Evolutionary conservation across 2,329 filamentous ascomycete species (phyloP).

Genomic region (Arthroderma sp.): DNA sequence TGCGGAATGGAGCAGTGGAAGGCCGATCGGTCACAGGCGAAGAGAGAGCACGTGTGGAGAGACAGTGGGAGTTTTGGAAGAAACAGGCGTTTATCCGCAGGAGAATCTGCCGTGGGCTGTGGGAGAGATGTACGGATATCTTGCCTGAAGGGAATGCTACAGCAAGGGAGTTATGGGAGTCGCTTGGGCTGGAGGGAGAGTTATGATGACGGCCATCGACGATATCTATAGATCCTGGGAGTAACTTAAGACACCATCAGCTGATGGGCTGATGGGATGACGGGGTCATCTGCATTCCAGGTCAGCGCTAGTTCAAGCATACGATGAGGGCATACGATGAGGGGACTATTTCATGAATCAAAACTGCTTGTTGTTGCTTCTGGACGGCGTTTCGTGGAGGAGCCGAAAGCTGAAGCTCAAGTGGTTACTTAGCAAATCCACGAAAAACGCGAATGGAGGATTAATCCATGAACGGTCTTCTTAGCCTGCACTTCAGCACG

Average conservation of each 20-base stretch:
- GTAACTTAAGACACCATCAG: neutral
- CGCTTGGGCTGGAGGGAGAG: slow-evolving; percentile 25
- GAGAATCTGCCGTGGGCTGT: slow-evolving; percentile 39
- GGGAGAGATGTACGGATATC: slow-evolving; percentile 35
- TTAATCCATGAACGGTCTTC: too few relatives aligned
- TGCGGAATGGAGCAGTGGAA: slow-evolving; percentile 25
- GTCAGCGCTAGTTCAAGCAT: too few relatives aligned
- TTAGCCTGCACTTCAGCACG: too few relatives aligned
- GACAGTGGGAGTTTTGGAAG: slow-evolving; percentile 35
- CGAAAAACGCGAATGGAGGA: too few relatives aligned
- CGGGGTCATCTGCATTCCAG: too few relatives aligned
- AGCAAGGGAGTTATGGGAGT: slow-evolving; percentile 38
- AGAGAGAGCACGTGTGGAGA: slow-evolving; percentile 35
- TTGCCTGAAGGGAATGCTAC: slow-evolving; percentile 34
- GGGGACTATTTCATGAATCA: too few relatives aligned
- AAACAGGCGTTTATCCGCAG: slow-evolving; percentile 28
- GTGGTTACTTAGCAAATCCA: too few relatives aligned
- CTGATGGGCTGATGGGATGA: too few relatives aligned
- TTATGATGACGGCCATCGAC: slow-evolving; percentile 12
- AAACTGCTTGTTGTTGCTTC: too few relatives aligned
- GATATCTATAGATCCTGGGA: neutral
- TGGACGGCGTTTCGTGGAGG: too few relatives aligned
- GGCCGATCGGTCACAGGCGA: slow-evolving; percentile 32
- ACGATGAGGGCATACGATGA: too few relatives aligned
- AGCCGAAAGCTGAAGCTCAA: too few relatives aligned